phyloP scores from a whole-genome alignment of 768 basidiomycete species.

The Russula dissimulans region DNA sequence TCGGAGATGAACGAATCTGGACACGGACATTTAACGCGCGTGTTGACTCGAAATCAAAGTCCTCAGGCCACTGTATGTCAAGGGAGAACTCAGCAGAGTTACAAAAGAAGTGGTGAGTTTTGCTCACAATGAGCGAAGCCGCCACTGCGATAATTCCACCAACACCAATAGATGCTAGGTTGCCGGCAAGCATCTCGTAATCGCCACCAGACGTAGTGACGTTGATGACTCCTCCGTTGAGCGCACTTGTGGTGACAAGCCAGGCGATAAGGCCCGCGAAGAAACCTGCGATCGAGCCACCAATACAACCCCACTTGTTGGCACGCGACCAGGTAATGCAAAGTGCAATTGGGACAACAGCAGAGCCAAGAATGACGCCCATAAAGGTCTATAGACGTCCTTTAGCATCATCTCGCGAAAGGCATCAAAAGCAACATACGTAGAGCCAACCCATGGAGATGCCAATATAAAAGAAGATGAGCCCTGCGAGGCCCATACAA shows the following conservation, averaged over 20 bases:
- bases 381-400: conserved; percentile 57
- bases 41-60: conserved; percentile 75
- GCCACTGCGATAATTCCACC: conserved; percentile 68
- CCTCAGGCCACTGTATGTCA: conserved; percentile 54
- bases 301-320: conserved; percentile 76
- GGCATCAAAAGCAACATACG: conserved; percentile 34
- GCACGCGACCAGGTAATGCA: conserved; percentile 80
- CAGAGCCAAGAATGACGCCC: conserved; percentile 80
- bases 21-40: conserved; percentile 59
- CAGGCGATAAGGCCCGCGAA: conserved; percentile 65
- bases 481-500: conserved; percentile 72
- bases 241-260: conserved; percentile 68
- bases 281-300: conserved; percentile 66
- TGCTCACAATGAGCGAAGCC: conserved; percentile 52
- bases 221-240: conserved; percentile 64
- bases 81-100: neutral
- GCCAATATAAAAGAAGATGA: conserved; percentile 85
- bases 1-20: conserved; percentile 17
- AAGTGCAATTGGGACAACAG: conserved; percentile 79
- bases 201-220: conserved; percentile 40
- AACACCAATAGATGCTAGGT: conserved; percentile 75
- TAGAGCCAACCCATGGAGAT: conserved; percentile 94
- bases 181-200: conserved; percentile 78
- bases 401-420: neutral
- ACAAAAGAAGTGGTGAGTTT: neutral